Conservation (phyloP, 352 stramenopile genomes). For the Pythium chondricola region DNA sequence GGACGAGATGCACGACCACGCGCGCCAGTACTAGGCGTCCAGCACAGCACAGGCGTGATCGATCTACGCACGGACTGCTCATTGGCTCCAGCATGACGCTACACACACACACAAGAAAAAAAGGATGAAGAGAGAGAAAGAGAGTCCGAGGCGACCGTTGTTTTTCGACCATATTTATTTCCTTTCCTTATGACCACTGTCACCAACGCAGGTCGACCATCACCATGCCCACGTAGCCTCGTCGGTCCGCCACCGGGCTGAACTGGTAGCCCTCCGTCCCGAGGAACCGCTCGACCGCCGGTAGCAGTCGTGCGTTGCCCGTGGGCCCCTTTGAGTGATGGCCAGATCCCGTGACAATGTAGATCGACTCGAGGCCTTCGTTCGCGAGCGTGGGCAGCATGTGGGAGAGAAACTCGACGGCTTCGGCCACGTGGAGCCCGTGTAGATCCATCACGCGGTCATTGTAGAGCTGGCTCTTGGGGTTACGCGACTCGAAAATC, state of each 20-base stretch:
- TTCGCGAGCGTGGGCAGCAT: slow-evolving; percentile 69
- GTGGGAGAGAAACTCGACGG: slow-evolving; percentile 64
- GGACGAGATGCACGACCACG: slow-evolving; percentile 96
- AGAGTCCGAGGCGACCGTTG: not conserved
- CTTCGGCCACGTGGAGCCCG: slow-evolving; percentile 73
- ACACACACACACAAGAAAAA: too few relatives aligned
- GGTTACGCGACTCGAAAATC: slow-evolving; percentile 80
- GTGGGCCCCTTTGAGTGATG: slow-evolving; percentile 75
- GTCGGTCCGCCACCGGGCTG: slow-evolving; percentile 53
- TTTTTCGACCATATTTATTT: slow-evolving; percentile 3
- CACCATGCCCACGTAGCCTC: slow-evolving; percentile 80
- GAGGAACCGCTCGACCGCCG: slow-evolving; percentile 78
- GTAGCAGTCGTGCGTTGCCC: slow-evolving; percentile 59
- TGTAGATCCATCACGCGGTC: slow-evolving; percentile 81
- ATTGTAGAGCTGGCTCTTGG: slow-evolving; percentile 65
- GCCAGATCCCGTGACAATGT: slow-evolving; percentile 74
- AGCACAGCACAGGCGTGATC: too few relatives aligned
- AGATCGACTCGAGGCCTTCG: slow-evolving; percentile 69
- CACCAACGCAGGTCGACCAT: slow-evolving; percentile 78
- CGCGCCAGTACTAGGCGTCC: slow-evolving; percentile 41
- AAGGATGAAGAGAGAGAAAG: not conserved
- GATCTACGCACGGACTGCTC: too few relatives aligned
- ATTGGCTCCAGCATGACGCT: too few relatives aligned
- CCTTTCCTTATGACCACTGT: not conserved
- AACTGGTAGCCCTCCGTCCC: slow-evolving; percentile 69